These are phyloP conservation scores for Aspergillus sparsus DNA, from an alignment of 495 filamentous ascomycete genomes.

Conservation along the genomic window DNA sequence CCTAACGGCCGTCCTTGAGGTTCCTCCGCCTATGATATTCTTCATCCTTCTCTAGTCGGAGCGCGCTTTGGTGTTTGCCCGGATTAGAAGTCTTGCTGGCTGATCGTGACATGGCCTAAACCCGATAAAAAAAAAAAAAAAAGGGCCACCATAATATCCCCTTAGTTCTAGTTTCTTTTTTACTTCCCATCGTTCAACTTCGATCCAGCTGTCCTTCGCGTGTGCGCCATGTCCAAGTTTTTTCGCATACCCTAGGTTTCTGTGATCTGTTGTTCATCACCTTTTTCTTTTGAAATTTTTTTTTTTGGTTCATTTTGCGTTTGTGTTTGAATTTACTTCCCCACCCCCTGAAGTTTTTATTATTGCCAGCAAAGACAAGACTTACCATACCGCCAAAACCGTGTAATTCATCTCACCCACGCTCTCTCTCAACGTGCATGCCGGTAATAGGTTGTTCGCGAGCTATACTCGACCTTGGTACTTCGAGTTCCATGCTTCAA, in stretches of 20 bases:
- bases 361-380: conserved; percentile 2
- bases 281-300: conserved; percentile 3
- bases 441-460: conserved; percentile 34
- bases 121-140: conserved; percentile 22
- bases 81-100: conserved; percentile 13
- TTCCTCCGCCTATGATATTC: conserved; percentile 20
- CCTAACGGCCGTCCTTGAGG: conserved; percentile 12
- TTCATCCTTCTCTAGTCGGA: neutral
- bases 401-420: conserved; percentile 13
- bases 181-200: conserved; percentile 26
- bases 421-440: conserved; percentile 19
- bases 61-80: conserved; percentile 6
- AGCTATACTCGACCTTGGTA: conserved; percentile 29
- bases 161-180: conserved; percentile 23
- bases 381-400: conserved; percentile 14
- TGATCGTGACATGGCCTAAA: conserved; percentile 25
- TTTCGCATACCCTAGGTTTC: conserved; percentile 30
- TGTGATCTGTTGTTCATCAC: conserved; percentile 30
- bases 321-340: conserved; percentile 5
- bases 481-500: conserved; percentile 53
- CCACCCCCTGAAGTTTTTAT: conserved; percentile 25
- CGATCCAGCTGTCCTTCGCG: conserved; percentile 29
- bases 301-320: conserved; percentile 13
- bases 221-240: conserved; percentile 35
- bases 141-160: conserved; percentile 16